These are phyloP conservation scores for Sisymbrium irio DNA, from an alignment of 345 rosid species.

Conservation along the genomic window DNA sequence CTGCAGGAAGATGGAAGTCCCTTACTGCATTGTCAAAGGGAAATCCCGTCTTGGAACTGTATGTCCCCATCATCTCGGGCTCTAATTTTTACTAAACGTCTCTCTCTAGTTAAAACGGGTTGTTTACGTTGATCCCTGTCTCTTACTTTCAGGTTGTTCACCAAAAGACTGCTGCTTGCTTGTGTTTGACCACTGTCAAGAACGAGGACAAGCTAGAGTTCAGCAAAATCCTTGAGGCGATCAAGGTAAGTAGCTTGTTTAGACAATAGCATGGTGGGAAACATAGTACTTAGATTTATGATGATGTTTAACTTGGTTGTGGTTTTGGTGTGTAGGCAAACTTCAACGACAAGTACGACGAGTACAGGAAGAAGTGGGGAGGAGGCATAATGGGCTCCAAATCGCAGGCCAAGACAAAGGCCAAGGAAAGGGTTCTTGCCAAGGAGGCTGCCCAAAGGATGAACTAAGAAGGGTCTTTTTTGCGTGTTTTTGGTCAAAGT, in stretches of 20 bases:
- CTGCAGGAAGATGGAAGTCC: slow-evolving; percentile 87
- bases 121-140: neutral
- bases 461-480: slow-evolving; percentile 28
- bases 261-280: neutral
- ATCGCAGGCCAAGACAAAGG: slow-evolving; percentile 71
- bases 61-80: neutral
- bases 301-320: neutral
- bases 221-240: slow-evolving; percentile 73
- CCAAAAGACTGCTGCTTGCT: slow-evolving; percentile 58
- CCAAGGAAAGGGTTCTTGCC: slow-evolving; percentile 63
- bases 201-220: slow-evolving; percentile 79
- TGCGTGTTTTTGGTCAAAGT: neutral
- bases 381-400: slow-evolving; percentile 87
- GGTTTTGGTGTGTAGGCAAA: slow-evolving; percentile 42
- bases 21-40: slow-evolving; percentile 80
- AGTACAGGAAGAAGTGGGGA: slow-evolving; percentile 82
- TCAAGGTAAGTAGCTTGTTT: slow-evolving; percentile 46
- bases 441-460: slow-evolving; percentile 78
- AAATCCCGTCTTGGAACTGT: slow-evolving; percentile 77
- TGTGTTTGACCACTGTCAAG: slow-evolving; percentile 75
- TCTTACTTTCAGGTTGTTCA: slow-evolving; percentile 48
- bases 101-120: neutral
- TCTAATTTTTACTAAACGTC: neutral
- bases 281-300: neutral
- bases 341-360: slow-evolving; percentile 76